Evolutionary conservation across 1,284 basidiomycete species (phyloP), one percentile per base, ranked within the genome.

Genomic region (Termitomyces sp.): DNA sequence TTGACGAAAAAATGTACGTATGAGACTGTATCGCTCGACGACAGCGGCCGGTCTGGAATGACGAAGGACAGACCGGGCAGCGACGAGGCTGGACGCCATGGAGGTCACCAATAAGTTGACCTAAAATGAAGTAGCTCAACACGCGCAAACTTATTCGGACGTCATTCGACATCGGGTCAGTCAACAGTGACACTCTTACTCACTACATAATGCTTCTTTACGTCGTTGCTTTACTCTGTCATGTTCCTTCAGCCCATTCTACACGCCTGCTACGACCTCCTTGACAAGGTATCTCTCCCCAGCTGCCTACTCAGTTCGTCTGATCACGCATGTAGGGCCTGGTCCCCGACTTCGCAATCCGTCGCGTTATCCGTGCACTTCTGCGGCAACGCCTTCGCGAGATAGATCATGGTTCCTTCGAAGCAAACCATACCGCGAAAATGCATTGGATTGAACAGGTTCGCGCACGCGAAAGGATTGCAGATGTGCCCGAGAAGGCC

Each of bases 401-500:
- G 62, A 84, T 89, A 54, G 77, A 86, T 62, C 68, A 72, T 43
- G 82, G 84, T 1, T 81, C 80, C 0, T 76, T 87, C 44, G 80
- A 81, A 52, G 76, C 76, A n/a, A 84, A 84, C 62, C 81, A 86
- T 69, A 77, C 75, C 1, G 78, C 79, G 17, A 90, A 90, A 65
- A 84, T 87, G 79, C 70, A 75, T 52, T 83, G 78, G 76, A 80
- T 84, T 38, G 80, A 80, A 58, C 72, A 70, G 17, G 77, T 82
- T 13, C 73, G 77, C n/a, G 71, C 73, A 0, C 70, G 80, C 24
- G 65, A 63, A 10, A 75, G 76, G 21, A 89, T 90, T 55, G 87
- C 88, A 2, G 85, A 84, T 61, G 73, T 83, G 13, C 79, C 85
- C 6, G 79, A 83, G 34, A 87, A 86, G 64, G 88, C 88, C 33